Evolutionary conservation across 164 flowering plant species (phyloP), one percentile per base, ranked within the genome.

Genomic region (Magnolia kwangsiensis): DNA sequence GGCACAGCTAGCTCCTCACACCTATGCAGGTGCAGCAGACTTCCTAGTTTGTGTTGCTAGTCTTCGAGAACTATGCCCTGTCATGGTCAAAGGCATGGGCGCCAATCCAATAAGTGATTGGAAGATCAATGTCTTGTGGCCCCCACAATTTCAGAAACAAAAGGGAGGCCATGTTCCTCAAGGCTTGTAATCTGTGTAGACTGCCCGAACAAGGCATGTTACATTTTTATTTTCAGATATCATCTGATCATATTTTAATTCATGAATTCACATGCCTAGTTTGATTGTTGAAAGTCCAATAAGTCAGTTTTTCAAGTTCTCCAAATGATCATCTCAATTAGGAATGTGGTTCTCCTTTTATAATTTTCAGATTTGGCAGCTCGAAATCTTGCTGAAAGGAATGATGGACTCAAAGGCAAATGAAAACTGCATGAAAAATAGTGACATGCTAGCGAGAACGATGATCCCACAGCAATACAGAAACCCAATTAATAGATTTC

Each of bases 381-480:
- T 96, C 21, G 97, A 92, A 74, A 84, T 87, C 70, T 81, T 96
- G 65, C 78, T 93, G 24, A 86, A 88, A 79, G 97, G 89, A 69
- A 88, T 91, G 91, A 86, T 87, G 55, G 61, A 73, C 68, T 69
- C 85, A 1, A 85, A 87, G 24, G 88, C 87, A 80, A 73, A 71
- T 18, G 74, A 63, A 10, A 78, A 67, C 21, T 16, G 73, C 1
- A 6, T n/a, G 0, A 87, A 74, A 68, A 84, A 61, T 61, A 75
- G 82, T 50, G 82, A 85, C 1, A 78, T 86, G 4, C 89, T 94
- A 1, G 83, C 96, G 10, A 89, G 67, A 82, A 89, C 96, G 9
- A 96, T 96, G 98, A 94, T 96, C 71, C 98, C 98, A 8, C 85
- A 73, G 76, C 68, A 58, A 77, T 90, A 90, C 81, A 83, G 97